Percentiles rank a stretch among this genome's conserved stretches.
phyloP scores from a whole-genome alignment of 176 grass and related monocot species.

The Oryza glaberrima region DNA sequence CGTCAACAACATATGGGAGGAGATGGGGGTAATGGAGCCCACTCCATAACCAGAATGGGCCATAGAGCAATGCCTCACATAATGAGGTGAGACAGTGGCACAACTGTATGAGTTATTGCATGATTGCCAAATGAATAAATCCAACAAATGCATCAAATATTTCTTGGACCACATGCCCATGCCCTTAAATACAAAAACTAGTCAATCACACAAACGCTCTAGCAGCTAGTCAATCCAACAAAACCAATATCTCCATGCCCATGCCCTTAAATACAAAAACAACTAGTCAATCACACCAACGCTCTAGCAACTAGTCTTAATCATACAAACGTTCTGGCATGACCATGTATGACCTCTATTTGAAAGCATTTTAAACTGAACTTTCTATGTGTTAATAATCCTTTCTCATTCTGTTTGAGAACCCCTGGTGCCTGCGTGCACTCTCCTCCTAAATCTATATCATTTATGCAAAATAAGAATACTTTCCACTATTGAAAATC shows the following conservation, averaged over 20 bases:
- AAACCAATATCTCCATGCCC: not conserved
- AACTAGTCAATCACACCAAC: not conserved
- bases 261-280: conserved; percentile 11
- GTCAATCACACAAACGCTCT: not conserved
- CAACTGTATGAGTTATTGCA: not conserved
- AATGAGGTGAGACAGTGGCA: not conserved
- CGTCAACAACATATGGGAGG: not conserved
- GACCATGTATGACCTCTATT: not conserved
- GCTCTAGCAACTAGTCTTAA: not conserved
- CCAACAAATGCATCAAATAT: conserved; percentile 19
- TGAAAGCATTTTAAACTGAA: not conserved
- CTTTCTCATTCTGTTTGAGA: not conserved
- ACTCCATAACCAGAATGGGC: not conserved
- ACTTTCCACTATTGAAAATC: not conserved
- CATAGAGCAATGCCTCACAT: conserved; percentile 3
- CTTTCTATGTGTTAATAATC: not conserved
- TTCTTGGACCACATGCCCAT: conserved; percentile 1
- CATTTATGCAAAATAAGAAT: not conserved
- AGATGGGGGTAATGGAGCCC: not conserved
- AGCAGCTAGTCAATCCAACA: not conserved
- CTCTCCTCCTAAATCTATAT: not conserved
- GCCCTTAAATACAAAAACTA: not conserved
- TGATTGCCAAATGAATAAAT: conserved; percentile 24
- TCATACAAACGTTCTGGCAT: not conserved
- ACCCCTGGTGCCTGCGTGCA: not conserved